Evolutionary conservation across 176 grass and related monocot species (phyloP).

Genomic region (Pontederia crassipes): DNA sequence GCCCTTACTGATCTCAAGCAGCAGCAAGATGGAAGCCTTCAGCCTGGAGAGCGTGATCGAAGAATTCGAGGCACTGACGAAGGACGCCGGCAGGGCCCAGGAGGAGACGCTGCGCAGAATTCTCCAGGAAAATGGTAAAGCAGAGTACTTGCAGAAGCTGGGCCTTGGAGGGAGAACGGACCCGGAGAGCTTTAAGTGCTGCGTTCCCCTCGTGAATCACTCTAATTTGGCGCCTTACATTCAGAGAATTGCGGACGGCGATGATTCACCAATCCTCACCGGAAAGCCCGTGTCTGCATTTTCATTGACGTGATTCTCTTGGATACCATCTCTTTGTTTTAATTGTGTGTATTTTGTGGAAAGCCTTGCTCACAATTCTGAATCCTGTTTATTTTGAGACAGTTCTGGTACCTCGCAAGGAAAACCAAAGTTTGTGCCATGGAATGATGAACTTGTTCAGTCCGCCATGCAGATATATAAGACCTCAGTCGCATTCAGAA

Average conservation of each 20-base stretch:
- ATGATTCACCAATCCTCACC: constrained; percentile 46
- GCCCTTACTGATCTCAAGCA: background rate
- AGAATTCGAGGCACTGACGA: constrained; percentile 57
- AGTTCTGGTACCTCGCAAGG: constrained; percentile 96
- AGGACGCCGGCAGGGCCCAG: constrained; percentile 48
- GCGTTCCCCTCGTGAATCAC: constrained; percentile 61
- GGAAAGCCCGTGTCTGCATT: constrained; percentile 69
- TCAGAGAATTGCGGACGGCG: constrained; percentile 56
- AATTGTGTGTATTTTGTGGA: background rate
- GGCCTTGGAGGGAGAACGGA: constrained; percentile 71
- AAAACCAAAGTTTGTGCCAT: constrained; percentile 84
- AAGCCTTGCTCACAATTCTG: background rate
- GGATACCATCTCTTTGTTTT: background rate
- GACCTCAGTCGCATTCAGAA: constrained; percentile 89
- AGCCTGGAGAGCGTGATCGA: constrained; percentile 48
- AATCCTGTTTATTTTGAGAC: constrained; percentile 10
- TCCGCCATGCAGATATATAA: constrained; percentile 67
- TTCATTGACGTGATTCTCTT: constrained; percentile 48
- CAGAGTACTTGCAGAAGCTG: constrained; percentile 64
- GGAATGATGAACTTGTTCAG: constrained; percentile 82
- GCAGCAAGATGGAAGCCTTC: constrained; percentile 1
- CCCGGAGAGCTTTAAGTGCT: constrained; percentile 57
- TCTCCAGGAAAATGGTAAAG: constrained; percentile 51
- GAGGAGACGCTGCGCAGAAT: constrained; percentile 57
- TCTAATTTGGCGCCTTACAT: constrained; percentile 63